phyloP scores from a whole-genome alignment of 805 yeast genomes.

The Lipomyces mesembrius region DNA sequence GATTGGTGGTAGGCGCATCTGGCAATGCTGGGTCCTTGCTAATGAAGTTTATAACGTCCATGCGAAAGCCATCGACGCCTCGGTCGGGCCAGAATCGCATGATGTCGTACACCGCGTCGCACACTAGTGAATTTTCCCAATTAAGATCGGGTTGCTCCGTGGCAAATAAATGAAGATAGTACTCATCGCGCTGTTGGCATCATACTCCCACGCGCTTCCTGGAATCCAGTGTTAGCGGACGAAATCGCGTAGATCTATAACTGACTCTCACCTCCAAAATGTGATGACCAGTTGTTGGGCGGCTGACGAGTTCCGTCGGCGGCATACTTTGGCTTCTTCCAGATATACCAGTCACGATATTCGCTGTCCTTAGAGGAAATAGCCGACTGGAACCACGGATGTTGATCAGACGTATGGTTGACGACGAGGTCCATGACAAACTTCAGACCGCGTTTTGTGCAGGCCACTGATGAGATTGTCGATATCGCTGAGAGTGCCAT shows the following conservation, averaged over 20 bases:
- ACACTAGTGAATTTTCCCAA: constrained; percentile 58
- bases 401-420: constrained; percentile 61
- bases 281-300: constrained; percentile 62
- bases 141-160: constrained; percentile 64
- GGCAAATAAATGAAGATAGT: constrained; percentile 61
- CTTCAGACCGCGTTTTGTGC: constrained; percentile 57
- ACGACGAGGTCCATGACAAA: constrained; percentile 61
- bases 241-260: neutral
- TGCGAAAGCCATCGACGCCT: constrained; percentile 65
- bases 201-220: constrained; percentile 59
- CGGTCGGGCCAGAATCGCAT: constrained; percentile 59
- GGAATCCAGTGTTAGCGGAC: neutral
- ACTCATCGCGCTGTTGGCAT: constrained; percentile 58
- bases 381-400: constrained; percentile 63
- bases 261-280: constrained; percentile 44
- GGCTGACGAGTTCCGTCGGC: constrained; percentile 57
- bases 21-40: constrained; percentile 54
- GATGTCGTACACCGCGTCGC: constrained; percentile 54
- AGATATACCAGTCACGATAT: constrained; percentile 66
- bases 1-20: constrained; percentile 55
- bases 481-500: constrained; percentile 61
- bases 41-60: constrained; percentile 60
- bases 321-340: constrained; percentile 56
- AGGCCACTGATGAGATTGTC: constrained; percentile 54
- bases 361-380: constrained; percentile 56